Base-by-base conservation (phyloP, 2,329 filamentous ascomycete genomes). In the Exophiala phaeomuriformis region DNA sequence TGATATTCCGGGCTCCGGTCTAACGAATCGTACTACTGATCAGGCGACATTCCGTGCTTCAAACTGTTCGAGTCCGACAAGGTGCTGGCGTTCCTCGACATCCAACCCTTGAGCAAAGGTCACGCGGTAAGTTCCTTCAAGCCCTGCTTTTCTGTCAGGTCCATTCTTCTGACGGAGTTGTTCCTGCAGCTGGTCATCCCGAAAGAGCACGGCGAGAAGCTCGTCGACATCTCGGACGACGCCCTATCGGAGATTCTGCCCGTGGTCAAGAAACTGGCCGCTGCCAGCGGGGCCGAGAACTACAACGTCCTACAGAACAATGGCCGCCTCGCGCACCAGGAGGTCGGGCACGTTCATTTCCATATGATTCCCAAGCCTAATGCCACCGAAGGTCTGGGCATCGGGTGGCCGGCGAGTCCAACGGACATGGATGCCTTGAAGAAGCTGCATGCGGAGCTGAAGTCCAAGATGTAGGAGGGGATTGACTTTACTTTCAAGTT, bases 241-340 rank as follows among this genome's bases (percentile, higher is more conserved):
- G 77, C 88, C 62, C 79, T 98, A 52, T 68, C 73, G 48, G 93
- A 97, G 72, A 78, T 98, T 55, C 74, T 98, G 70, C 85, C 88
- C 41, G 82, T 94, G 10, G 85, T 88, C 45, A 96, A 95, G 80
- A 91, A 87, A 71, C 81, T 98, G 45, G 90, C 86, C 46, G 71
- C 76, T 19, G 91, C 90, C 30, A 83, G 81, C 3, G 88, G 88
- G 36, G 84, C 86, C 3, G 75, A 77, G 48, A 80, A 97, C 70
- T 98, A 89, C 77, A 98, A 98, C 67, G 80, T 98, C 46, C 75
- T 98, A 55, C 93, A 98, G 75, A 98, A 98, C 75, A 98, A 98
- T 67, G 93, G 93, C 49, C 77, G 81, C 27, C 81, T 91, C 65
- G 93, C 93, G 12, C 93, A 98, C 71, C 93, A 97, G 74, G 77